A percentile compares a stretch with the other conserved stretches of the same genome.
Conservation (phyloP, 768 basidiomycete genomes). For the Sarcodon sp. region DNA sequence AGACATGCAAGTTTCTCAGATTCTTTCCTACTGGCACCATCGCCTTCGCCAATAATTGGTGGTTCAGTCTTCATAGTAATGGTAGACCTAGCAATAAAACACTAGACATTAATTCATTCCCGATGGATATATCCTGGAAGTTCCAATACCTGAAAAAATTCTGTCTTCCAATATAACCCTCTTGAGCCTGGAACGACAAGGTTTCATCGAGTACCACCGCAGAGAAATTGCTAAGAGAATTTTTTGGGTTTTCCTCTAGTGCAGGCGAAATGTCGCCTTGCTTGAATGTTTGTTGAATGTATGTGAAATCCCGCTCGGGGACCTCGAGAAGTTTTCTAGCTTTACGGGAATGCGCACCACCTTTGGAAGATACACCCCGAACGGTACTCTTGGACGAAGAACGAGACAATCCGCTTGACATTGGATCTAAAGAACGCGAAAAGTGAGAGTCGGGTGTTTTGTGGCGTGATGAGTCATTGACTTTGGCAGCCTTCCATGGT, state of each 20-base stretch:
- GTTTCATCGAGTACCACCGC: constrained; percentile 8
- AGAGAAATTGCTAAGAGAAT: constrained; percentile 32
- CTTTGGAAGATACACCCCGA: no score
- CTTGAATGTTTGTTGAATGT: constrained; percentile 17
- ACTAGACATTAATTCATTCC: background rate
- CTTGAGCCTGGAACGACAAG: constrained; percentile 15
- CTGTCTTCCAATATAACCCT: constrained; percentile 17
- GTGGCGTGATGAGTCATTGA: background rate
- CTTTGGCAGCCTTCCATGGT: no score
- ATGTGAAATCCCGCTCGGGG: constrained; percentile 22
- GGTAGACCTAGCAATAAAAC: constrained; percentile 21
- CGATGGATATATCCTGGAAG: background rate
- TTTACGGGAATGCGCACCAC: no score
- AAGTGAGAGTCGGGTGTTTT: background rate
- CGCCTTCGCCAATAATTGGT: constrained; percentile 10
- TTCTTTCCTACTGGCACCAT: constrained; percentile 42
- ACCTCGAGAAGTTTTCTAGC: background rate
- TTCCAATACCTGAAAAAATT: constrained; percentile 32
- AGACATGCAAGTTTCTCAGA: constrained; percentile 69
- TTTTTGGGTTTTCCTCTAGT: constrained; percentile 35
- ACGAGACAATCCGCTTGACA: no score
- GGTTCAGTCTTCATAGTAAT: constrained; percentile 12
- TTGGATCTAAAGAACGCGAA: no score
- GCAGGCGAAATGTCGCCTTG: constrained; percentile 15
- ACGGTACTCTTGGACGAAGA: no score